A percentile compares a stretch with the other conserved stretches of the same genome.
Conservation (phyloP, 2,329 filamentous ascomycete species). For the Myriosclerotinia duriaeana region DNA sequence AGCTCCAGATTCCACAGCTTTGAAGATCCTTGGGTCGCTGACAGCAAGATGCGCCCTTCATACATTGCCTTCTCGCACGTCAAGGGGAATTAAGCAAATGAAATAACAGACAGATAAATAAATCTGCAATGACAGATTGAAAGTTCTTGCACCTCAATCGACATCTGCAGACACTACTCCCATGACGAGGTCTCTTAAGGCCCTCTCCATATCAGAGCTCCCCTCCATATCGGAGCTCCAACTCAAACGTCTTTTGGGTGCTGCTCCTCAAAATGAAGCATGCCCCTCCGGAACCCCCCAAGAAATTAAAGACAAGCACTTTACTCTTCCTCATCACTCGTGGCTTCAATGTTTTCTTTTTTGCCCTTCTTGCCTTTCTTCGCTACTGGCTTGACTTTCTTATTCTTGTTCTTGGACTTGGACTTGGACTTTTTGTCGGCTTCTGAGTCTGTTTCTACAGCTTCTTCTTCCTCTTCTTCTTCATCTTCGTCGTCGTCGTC, state of each 20-base stretch:
- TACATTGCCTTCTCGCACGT: background rate
- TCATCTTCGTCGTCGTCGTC: conserved; percentile 16
- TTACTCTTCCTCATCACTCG: conserved; percentile 59
- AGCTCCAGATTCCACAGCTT: background rate
- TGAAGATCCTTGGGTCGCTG: background rate
- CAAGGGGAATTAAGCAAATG: background rate
- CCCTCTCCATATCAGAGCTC: too few relatives aligned
- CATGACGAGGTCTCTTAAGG: background rate
- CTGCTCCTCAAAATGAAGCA: too few relatives aligned
- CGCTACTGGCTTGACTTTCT: background rate
- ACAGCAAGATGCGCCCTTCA: background rate
- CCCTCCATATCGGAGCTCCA: background rate
- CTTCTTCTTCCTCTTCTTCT: background rate
- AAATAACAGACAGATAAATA: background rate
- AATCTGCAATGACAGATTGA: background rate
- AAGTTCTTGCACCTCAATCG: background rate
- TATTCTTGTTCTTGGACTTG: background rate
- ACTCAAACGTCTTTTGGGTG: too few relatives aligned
- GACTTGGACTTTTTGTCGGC: conserved; percentile 3
- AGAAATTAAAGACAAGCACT: background rate
- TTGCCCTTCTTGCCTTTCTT: conserved; percentile 46
- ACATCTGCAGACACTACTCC: background rate
- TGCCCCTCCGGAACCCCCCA: too few relatives aligned
- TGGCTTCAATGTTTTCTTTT: conserved; percentile 63
- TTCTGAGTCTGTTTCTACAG: conserved; percentile 3